phyloP scores from a whole-genome alignment of 495 filamentous ascomycete genomes.

The Clohesyomyces aquaticus region DNA sequence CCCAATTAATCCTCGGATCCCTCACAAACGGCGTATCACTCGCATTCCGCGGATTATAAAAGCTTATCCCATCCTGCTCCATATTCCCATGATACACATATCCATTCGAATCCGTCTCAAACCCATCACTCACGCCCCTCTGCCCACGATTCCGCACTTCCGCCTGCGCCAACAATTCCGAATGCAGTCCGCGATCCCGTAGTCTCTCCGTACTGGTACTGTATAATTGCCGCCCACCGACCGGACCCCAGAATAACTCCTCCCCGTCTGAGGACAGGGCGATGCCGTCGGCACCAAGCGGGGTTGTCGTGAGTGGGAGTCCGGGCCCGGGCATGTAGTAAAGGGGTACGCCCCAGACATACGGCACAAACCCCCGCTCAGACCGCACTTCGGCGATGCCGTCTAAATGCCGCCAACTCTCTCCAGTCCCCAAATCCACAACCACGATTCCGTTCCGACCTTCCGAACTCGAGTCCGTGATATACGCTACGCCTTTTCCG shows the following conservation, averaged over 20 bases:
- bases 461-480: slow-evolving; percentile 52
- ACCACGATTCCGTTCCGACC: slow-evolving; percentile 53
- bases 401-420: slow-evolving; percentile 54
- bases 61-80: slow-evolving; percentile 49
- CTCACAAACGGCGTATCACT: slow-evolving; percentile 45
- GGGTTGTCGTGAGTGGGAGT: slow-evolving; percentile 37
- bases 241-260: slow-evolving; percentile 46
- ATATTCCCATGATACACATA: slow-evolving; percentile 50
- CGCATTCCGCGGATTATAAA: slow-evolving; percentile 51
- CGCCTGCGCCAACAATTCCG: slow-evolving; percentile 42
- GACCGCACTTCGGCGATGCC: slow-evolving; percentile 44
- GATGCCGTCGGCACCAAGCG: slow-evolving; percentile 50
- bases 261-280: slow-evolving; percentile 48
- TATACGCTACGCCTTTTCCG: slow-evolving; percentile 52
- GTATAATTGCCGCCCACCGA: slow-evolving; percentile 45
- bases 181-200: slow-evolving; percentile 27
- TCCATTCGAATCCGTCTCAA: slow-evolving; percentile 48
- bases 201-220: slow-evolving; percentile 46
- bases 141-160: slow-evolving; percentile 35
- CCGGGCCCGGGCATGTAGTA: slow-evolving; percentile 42
- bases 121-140: slow-evolving; percentile 45
- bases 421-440: slow-evolving; percentile 52
- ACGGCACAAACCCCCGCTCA: slow-evolving; percentile 49
- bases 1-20: slow-evolving; percentile 50
- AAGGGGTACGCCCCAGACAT: slow-evolving; percentile 50